Evolutionary conservation across 208 protist species (phyloP), one percentile per base, ranked within the genome.

Genomic region (Crithidia bombi): DNA sequence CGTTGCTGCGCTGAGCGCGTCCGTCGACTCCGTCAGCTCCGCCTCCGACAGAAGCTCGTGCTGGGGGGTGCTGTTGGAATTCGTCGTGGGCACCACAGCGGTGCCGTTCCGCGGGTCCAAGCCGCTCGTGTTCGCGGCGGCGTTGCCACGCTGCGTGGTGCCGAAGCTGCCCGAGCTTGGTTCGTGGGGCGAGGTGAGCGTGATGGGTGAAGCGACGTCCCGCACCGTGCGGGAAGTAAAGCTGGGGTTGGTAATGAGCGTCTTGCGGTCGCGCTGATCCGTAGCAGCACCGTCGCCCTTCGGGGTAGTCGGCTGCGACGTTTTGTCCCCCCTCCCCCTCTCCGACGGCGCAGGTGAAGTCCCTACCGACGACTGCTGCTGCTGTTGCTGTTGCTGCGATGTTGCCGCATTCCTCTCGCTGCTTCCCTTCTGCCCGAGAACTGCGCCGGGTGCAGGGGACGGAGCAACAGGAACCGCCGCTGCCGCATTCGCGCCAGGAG

Each of bases 11-110:
- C 55, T 77, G 46, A 71, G 14, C 28, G 12, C 49, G 5, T 33
- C 64, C 11, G 70, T 43, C 35, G 71, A 66, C 21, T 71, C 71
- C 30, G 55, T 71, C 38, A 39, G 15, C 19, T 46, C 32, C 0
- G 36, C 17, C 44, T 66, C 61, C 21, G 33, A 46, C 33, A 51
- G 10, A 1, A 66, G 32, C 0, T 2, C 33, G 17, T 35, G 44
- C 23, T 35, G 39, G 21, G 19, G 3, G 21, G n/a, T 25, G 21
- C 5, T 36, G 61, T 35, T n/a, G 46, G 41, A n/a, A 12, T 44
- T 50, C 47, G 23, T 36, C 17, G 14, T 32, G 10, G 36, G 41
- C 14, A 41, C 35, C 25, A 64, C 28, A 2, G 43, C n/a, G n/a
- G 58, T 39, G 3, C 44, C 41, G 43, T 54, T 65, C 17, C 3